Evolutionary conservation across 2,329 filamentous ascomycete genomes (phyloP), one percentile per base, ranked within the genome.

Genomic region (Hymenoscyphus fructigenus): DNA sequence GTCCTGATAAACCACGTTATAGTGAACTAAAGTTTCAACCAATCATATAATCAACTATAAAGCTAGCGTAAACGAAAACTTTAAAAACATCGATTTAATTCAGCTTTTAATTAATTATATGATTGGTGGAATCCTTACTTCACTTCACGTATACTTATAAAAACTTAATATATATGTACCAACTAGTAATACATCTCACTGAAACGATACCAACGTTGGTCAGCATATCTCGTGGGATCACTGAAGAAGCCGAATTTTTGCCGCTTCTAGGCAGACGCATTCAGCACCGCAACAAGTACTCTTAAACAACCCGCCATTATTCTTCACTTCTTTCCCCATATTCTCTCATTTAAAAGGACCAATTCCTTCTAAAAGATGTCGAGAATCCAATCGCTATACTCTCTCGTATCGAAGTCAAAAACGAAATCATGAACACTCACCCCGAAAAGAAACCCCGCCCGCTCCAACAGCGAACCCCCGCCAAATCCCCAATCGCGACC

Each of bases 401-500:
- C 62, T 10, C 26, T 44, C 57, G 20, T 26, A 20, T 10, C 58
- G 7, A 44, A 59, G 44, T 41, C 26, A 17, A 38, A 58, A 65
- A 32, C 59, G 38, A 58, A 36, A 67, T 56, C 59, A 69, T 69
- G 67, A 69, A 66, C 55, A 29, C 50, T 23, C 60, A 57, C 53
- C 67, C 67, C 56, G 67, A 69, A 56, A 69, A 69, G 62, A 68
- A 68, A 53, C 44, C 65, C 41, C 65, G 65, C 59, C 34, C 60
- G 20, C 55, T 63, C 57, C 63, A 64, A 26, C n/a, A 57, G 23
- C 36, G 29, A 28, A 6, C n/a, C 44, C 44, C 63, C 23, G 44
- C 60, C 38, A 68, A 69, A 67, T 66, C 64, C 36, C 67, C 66
- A n/a, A 73, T 73, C 59, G 69, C 70, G 17, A 63, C 66, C 20